phyloP scores from a whole-genome alignment of 345 rosid species.

The Salix exigua region DNA sequence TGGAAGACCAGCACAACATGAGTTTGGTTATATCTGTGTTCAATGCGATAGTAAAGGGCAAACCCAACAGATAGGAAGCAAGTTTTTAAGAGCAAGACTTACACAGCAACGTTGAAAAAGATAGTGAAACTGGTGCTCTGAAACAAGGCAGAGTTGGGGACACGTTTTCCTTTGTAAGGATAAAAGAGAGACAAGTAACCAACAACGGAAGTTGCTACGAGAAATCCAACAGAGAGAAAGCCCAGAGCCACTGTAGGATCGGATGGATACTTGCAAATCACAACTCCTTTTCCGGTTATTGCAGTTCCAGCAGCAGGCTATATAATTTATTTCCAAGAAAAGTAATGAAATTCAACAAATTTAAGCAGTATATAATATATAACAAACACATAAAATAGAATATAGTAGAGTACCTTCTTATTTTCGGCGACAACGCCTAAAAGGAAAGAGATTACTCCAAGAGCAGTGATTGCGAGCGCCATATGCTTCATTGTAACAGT shows the following conservation, averaged over 20 bases:
- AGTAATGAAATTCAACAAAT: no score
- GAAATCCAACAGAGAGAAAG: conserved; percentile 20
- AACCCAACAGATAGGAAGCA: neutral
- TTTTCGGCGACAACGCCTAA: conserved; percentile 22
- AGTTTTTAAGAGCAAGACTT: neutral
- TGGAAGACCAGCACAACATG: no score
- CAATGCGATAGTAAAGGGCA: no score
- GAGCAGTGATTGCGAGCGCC: conserved; percentile 2
- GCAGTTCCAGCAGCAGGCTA: conserved; percentile 26
- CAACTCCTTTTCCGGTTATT: neutral
- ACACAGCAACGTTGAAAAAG: conserved; percentile 25
- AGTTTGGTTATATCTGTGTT: no score
- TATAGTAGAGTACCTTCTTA: conserved; percentile 12
- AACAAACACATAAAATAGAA: neutral
- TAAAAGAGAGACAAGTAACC: conserved; percentile 22
- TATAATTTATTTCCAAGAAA: neutral
- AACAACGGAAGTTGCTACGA: conserved; percentile 7
- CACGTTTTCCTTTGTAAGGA: conserved; percentile 25
- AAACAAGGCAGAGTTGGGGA: conserved; percentile 21
- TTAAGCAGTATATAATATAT: neutral
- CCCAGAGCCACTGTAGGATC: conserved; percentile 26
- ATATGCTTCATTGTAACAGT: conserved; percentile 17
- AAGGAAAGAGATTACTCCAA: conserved; percentile 23
- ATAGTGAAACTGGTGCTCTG: conserved; percentile 18
- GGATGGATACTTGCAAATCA: conserved; percentile 30